These are phyloP conservation scores for Karstenula rhodostoma DNA, from an alignment of 2,329 filamentous ascomycete species.

Conservation along the genomic window DNA sequence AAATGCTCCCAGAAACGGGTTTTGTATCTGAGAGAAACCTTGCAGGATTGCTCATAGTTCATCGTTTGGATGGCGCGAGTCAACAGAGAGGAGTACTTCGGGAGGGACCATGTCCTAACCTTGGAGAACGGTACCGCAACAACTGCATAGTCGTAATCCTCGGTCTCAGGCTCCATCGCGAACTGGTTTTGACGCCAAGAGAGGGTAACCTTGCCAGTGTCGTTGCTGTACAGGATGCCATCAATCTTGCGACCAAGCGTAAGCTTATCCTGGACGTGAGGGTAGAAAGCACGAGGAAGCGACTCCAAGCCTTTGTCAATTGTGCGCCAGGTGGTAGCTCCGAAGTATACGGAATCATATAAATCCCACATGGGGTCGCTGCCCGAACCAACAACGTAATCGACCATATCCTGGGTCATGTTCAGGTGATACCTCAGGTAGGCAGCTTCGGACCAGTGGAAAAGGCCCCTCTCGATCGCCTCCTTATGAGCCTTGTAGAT, in stretches of 20 bases:
- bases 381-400: conserved; percentile 47
- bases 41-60: conserved; percentile 61
- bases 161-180: conserved; percentile 53
- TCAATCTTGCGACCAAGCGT: conserved; percentile 66
- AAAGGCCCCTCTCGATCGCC: conserved; percentile 63
- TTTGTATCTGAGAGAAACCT: conserved; percentile 72
- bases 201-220: conserved; percentile 63
- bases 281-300: conserved; percentile 69
- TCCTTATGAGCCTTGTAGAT: conserved; percentile 63
- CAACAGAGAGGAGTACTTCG: conserved; percentile 60
- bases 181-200: conserved; percentile 63
- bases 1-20: conserved; percentile 69
- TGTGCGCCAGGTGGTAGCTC: conserved; percentile 67
- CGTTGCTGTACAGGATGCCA: conserved; percentile 62
- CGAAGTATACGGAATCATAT: conserved; percentile 65
- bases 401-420: conserved; percentile 63
- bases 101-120: conserved; percentile 69
- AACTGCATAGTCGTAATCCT: conserved; percentile 72
- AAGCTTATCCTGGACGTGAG: conserved; percentile 65
- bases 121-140: conserved; percentile 71
- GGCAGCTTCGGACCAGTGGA: conserved; percentile 70
- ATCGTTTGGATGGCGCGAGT: conserved; percentile 58
- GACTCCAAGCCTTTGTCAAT: conserved; percentile 69
- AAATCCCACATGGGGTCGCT: conserved; percentile 61
- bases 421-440: conserved; percentile 69